phyloP scores from a whole-genome alignment of 805 yeast species.

The Candida tallmaniae region DNA sequence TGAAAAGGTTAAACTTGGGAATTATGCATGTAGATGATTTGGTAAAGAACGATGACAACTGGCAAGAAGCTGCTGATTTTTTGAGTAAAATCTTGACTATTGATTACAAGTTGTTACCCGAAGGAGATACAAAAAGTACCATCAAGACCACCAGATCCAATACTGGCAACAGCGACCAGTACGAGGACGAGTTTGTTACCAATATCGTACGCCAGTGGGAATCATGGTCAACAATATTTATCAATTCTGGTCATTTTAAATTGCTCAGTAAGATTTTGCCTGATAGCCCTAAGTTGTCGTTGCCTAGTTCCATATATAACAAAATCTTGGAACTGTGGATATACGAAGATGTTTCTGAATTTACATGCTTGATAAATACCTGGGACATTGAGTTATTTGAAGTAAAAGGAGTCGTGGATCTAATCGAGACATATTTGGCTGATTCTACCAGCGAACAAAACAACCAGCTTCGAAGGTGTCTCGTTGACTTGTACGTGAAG shows the following conservation, averaged over 20 bases:
- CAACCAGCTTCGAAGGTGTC: conserved; percentile 32
- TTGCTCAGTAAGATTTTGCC: conserved; percentile 59
- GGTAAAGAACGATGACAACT: conserved; percentile 39
- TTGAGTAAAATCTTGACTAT: conserved; percentile 25
- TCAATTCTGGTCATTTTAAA: conserved; percentile 42
- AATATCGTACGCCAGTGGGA: conserved; percentile 53
- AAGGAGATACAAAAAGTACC: conserved; percentile 29
- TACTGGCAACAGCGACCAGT: conserved; percentile 9
- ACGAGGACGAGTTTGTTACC: conserved; percentile 15
- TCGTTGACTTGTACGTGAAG: conserved; percentile 52
- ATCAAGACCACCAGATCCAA: conserved; percentile 18
- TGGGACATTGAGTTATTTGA: conserved; percentile 64
- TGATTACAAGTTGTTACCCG: conserved; percentile 19
- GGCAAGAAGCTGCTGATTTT: conserved; percentile 54
- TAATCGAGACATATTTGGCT: conserved; percentile 45
- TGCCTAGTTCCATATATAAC: conserved; percentile 24
- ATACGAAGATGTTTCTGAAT: conserved; percentile 20
- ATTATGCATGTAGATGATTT: conserved; percentile 46
- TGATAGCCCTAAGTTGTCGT: conserved; percentile 26
- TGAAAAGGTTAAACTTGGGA: conserved; percentile 58
- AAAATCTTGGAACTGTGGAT: conserved; percentile 49
- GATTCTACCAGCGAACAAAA: conserved; percentile 13
- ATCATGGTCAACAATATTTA: conserved; percentile 52
- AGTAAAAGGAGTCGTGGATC: conserved; percentile 34
- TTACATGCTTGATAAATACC: conserved; percentile 38